Base-by-base conservation (phyloP, 495 filamentous ascomycete genomes). In the Tuber aestivum region DNA sequence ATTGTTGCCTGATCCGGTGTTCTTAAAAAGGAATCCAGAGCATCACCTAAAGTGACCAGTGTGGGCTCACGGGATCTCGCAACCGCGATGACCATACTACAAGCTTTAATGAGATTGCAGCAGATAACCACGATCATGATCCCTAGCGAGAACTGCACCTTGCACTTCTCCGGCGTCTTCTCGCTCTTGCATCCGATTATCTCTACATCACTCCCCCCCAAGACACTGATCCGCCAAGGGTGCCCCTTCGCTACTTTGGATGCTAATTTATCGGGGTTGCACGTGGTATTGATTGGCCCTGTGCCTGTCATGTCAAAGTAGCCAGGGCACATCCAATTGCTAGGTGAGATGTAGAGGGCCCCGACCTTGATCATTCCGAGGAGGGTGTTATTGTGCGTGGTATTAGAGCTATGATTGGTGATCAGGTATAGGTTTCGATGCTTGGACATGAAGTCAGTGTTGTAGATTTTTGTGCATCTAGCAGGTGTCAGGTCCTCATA, bases 111-210 rank as follows among this genome's bases (percentile, higher is more conserved):
- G 10, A 82, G 21, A 48, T 86, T 85, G 41, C 83, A 83, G 3
- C 83, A 32, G 73, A 84, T 84, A 21, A 88, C 85, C 1, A 84
- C 69, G n/a, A 86, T 50, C 72, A 86, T 82, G 23, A 89, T 84
- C 0, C 78, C 75, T 6, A 84, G 44, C 68, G 80, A 85, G 75
- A 86, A 88, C 41, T 85, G 81, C 44, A 89, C 74, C 72, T 83
- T 80, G 79, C 88, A 89, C n/a, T 78, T 76, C 41, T 85, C 82
- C 12, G 1, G 20, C 18, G 6, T 18, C 16, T 23, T 20, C 48
- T 74, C 50, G 2, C 48, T 73, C 44, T 14, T 44, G 70, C 40
- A 71, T 12, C n/a, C 35, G 10, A 23, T 27, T n/a, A 44, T 40
- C 38, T 42, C 37, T 44, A 16, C 40, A 0, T 8, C 32, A 1